Base-by-base conservation (phyloP, 2,329 filamentous ascomycete genomes). In the Fusarium coicis region DNA sequence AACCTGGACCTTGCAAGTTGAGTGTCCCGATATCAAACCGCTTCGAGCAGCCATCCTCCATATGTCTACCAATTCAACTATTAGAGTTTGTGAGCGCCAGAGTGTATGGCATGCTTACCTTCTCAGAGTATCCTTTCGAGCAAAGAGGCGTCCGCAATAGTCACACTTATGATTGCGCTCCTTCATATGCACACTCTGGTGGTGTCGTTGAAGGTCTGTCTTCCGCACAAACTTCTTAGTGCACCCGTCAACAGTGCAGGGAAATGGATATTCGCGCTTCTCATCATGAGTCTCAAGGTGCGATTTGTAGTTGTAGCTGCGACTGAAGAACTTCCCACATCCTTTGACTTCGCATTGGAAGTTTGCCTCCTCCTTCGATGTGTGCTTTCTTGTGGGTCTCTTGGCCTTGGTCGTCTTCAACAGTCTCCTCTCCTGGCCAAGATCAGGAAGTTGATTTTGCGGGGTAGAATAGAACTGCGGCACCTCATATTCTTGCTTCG, bases 201-300 rank as follows among this genome's bases (percentile, higher is more conserved):
- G 84, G 79, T 92, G 86, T 73, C 87, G 83, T 73, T 87, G 85
- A 30, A 97, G 86, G 80, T 97, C 95, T 3, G 94, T 95, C 82
- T 93, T 95, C 76, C 95, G 89, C 23, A 94, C 93, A 81, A 97
- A 97, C 57, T 89, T 89, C 83, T 92, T 94, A 74, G 83, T 87
- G 82, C 95, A 97, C 58, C 87, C 88, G 5, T 86, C 81, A 36
- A 90, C 84, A 4, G 84, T 84, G 81, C 95, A 97, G 3, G 87
- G 86, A 77, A 94, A 92, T 0, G 91, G 90, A 76, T 93, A 93
- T 76, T 90, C 89, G 63, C 92, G 87, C 66, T 89, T 87, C 19
- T 93, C 90, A 78, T 96, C 91, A 79, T 97, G 95, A 2, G 91
- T 95, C 78, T 95, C 92, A 87, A 95, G 88, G 80, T 97, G 95